phyloP scores from a whole-genome alignment of 176 grass and related monocot species.

The Musa troglodytarum region DNA sequence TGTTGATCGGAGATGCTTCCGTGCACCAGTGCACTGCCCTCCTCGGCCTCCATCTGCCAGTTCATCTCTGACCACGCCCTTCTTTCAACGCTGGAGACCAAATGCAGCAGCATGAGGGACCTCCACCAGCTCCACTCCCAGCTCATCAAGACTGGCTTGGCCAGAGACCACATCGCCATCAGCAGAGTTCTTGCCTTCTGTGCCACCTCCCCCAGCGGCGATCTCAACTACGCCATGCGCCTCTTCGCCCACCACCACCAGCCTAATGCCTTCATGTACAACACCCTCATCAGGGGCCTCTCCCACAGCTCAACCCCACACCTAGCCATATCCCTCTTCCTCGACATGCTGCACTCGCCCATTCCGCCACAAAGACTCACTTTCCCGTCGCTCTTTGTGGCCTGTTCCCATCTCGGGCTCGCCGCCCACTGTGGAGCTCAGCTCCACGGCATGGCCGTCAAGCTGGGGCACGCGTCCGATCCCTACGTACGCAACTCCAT shows the following conservation, averaged over 20 bases:
- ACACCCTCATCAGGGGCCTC: constrained; percentile 52
- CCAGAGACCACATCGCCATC: constrained; percentile 47
- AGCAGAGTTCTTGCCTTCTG: constrained; percentile 55
- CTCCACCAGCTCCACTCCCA: constrained; percentile 63
- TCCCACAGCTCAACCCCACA: constrained; percentile 34
- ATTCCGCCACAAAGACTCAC: constrained; percentile 36
- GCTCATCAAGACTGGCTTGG: constrained; percentile 53
- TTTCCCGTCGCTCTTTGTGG: constrained; percentile 41
- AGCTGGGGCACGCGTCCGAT: constrained; percentile 48
- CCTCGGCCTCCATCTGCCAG: constrained; percentile 35
- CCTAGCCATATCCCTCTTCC: constrained; percentile 37
- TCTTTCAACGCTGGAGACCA: constrained; percentile 52
- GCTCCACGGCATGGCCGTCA: constrained; percentile 68
- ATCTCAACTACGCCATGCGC: constrained; percentile 37
- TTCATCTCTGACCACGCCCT: constrained; percentile 43
- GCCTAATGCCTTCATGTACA: constrained; percentile 71
- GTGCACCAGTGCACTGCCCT: constrained; percentile 10
- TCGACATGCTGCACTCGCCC: constrained; percentile 40
- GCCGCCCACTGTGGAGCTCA: constrained; percentile 22
- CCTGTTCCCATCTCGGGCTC: constrained; percentile 36
- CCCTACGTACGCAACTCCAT: constrained; percentile 50
- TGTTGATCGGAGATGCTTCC: background rate
- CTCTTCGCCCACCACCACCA: constrained; percentile 41
- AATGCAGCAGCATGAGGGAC: constrained; percentile 46
- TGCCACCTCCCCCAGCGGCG: constrained; percentile 19